Percentiles rank a stretch among this genome's conserved stretches.
phyloP scores from a whole-genome alignment of 2,329 filamentous ascomycete species.

The Phoma sp. region DNA sequence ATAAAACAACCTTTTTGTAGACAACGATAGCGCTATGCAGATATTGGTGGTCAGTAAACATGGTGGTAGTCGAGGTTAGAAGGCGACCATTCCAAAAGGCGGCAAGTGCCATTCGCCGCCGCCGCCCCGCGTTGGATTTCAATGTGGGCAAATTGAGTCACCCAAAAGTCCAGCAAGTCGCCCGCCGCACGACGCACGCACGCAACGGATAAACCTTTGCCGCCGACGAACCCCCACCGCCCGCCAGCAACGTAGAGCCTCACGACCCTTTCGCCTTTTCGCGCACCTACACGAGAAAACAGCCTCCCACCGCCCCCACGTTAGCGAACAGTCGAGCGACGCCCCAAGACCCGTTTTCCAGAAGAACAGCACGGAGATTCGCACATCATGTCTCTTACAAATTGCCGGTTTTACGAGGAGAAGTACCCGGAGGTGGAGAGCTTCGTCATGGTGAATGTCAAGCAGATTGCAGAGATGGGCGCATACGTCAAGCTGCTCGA shows the following conservation, averaged over 20 bases:
- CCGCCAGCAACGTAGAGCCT: slow-evolving; percentile 12
- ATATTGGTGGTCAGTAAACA: background rate
- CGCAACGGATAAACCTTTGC: slow-evolving; percentile 13
- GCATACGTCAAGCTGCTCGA: slow-evolving; percentile 99
- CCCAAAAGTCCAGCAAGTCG: slow-evolving; percentile 6
- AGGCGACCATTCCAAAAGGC: background rate
- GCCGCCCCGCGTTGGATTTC: slow-evolving; percentile 15
- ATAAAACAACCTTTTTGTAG: background rate
- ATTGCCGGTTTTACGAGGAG: slow-evolving; percentile 97
- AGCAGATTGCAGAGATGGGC: slow-evolving; percentile 99
- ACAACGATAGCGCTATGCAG: background rate
- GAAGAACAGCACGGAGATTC: slow-evolving; percentile 20
- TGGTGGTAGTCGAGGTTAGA: background rate
- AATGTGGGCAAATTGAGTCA: slow-evolving; percentile 19
- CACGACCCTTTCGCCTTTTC: slow-evolving; percentile 3
- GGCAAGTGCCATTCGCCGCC: slow-evolving; percentile 4
- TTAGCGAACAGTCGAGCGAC: slow-evolving; percentile 17
- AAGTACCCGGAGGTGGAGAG: slow-evolving; percentile 98
- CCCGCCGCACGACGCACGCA: slow-evolving; percentile 1
- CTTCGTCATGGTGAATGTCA: slow-evolving; percentile 99
- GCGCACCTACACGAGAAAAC: slow-evolving; percentile 5
- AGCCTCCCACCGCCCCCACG: slow-evolving; percentile 15
- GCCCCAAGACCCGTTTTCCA: slow-evolving; percentile 5
- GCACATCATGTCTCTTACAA: slow-evolving; percentile 86
- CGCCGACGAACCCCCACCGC: slow-evolving; percentile 13